These are phyloP conservation scores for Apophysomyces variabilis DNA, from an alignment of 371 early-diverging fungal species.

Conservation along the genomic window DNA sequence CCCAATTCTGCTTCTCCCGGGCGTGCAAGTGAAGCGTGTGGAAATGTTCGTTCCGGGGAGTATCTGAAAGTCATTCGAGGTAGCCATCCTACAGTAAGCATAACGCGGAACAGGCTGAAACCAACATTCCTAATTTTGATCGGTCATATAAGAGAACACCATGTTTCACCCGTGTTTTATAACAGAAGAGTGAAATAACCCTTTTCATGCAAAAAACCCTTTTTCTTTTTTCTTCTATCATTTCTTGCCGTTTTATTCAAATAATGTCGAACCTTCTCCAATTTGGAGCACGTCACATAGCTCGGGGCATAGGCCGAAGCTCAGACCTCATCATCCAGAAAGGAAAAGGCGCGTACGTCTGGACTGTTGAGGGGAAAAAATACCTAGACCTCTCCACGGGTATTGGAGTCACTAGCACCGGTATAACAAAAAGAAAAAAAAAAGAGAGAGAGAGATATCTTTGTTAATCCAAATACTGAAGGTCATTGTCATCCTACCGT, in stretches of 20 bases:
- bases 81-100: no score
- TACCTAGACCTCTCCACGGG: slow-evolving; percentile 44
- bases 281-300: slow-evolving; percentile 27
- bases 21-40: no score
- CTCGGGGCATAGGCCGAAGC: slow-evolving; percentile 27
- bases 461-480: neutral
- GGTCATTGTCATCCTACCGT: slow-evolving; percentile 57
- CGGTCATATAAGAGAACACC: no score
- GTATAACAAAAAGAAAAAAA: neutral
- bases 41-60: no score
- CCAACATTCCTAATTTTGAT: no score
- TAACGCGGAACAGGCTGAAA: no score
- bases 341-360: slow-evolving; percentile 34
- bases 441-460: neutral
- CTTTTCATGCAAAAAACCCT: no score
- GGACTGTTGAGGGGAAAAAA: slow-evolving; percentile 30
- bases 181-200: no score
- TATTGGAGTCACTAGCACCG: slow-evolving; percentile 43
- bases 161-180: no score
- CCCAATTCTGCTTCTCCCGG: no score
- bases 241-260: neutral
- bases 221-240: neutral
- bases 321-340: slow-evolving; percentile 30
- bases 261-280: slow-evolving; percentile 20
- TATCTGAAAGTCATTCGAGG: no score